Base-by-base conservation (phyloP, 441 rosid genomes). In the Manihot esculenta region DNA sequence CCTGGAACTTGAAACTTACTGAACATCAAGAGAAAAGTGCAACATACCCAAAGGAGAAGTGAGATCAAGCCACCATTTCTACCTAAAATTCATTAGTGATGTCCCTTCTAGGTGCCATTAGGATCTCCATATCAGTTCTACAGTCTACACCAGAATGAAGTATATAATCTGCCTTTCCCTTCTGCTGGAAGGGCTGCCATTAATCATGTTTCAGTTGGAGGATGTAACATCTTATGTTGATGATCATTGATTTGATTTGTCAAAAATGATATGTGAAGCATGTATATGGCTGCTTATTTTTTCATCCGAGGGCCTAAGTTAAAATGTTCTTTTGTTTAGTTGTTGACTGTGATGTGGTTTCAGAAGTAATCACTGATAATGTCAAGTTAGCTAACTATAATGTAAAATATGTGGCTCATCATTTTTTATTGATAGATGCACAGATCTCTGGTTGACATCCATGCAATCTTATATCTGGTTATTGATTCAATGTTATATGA, bases 41-140 rank as follows among this genome's bases (percentile, higher is more conserved):
- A 33, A 7, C 56, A 10, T 17, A 18, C 15, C 13, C 14, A n/a
- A 64, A 47, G 8, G 38, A 49, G 23, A 50, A 15, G 47, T 62
- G 20, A 35, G 13, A 67, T 13, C 15, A 5, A 54, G 17, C 21
- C 35, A 0, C 15, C 17, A 13, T 38, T 30, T 38, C 21, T 23
- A 9, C 42, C 14, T 42, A 68, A 56, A 68, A 48, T 12, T 33
- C 24, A 26, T 44, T 10, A 44, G 27, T 69, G 45, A 26, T 27
- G 64, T 57, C 7, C 38, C 12, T 15, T 55, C 55, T 23, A 41
- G 71, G 20, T 30, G 14, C 59, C 44, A 30, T n/a, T 41, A 41
- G 57, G 70, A 53, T 55, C 58, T 35, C 45, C 48, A 18, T 33
- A 38, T 35, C 30, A 66, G 20, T 13, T 45, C 49, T 66, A 7